Evolutionary conservation across 2,329 filamentous ascomycete species (phyloP).

Genomic region (Chaetothyriales sp.): DNA sequence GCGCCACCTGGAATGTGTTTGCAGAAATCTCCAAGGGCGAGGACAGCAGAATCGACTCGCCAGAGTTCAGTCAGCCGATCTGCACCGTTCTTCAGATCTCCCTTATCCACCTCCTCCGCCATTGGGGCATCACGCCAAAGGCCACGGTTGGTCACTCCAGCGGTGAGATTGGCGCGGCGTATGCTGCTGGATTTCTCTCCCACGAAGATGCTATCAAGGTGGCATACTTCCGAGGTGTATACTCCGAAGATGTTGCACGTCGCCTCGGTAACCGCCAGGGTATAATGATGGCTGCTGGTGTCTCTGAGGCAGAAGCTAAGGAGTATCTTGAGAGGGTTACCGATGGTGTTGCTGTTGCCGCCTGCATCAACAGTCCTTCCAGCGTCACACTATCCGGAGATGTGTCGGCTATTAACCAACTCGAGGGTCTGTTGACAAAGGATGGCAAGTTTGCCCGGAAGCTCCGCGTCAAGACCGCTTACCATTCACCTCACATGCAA

Average conservation of each 20-base stretch:
- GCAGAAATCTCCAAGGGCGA: constrained; percentile 5
- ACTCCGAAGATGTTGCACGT: constrained; percentile 1
- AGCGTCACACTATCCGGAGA: constrained; percentile 29
- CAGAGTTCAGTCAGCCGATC: constrained; percentile 10
- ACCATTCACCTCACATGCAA: constrained; percentile 22
- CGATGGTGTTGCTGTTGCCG: constrained; percentile 19
- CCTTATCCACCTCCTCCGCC: constrained; percentile 14
- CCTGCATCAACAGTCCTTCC: constrained; percentile 27
- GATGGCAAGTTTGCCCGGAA: constrained; percentile 19
- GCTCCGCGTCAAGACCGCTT: constrained; percentile 20
- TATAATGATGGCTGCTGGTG: constrained; percentile 22
- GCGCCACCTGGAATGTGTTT: constrained; percentile 14
- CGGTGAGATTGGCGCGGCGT: constrained; percentile 20
- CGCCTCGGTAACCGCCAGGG: constrained; percentile 10
- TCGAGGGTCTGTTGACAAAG: constrained; percentile 2
- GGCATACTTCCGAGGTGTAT: constrained; percentile 21
- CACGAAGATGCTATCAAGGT: constrained; percentile 19
- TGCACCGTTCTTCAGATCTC: constrained; percentile 16
- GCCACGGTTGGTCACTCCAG: constrained; percentile 18
- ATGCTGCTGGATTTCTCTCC: constrained; percentile 16
- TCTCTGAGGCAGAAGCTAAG: constrained; percentile 12
- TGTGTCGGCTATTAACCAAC: constrained; percentile 15
- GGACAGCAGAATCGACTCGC: constrained; percentile 4
- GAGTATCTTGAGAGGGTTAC: constrained; percentile 8
- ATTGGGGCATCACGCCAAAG: constrained; percentile 8